Evolutionary conservation across 2,329 filamentous ascomycete genomes (phyloP), one percentile per base, ranked within the genome.

Genomic region (Cladorrhinum sp.): DNA sequence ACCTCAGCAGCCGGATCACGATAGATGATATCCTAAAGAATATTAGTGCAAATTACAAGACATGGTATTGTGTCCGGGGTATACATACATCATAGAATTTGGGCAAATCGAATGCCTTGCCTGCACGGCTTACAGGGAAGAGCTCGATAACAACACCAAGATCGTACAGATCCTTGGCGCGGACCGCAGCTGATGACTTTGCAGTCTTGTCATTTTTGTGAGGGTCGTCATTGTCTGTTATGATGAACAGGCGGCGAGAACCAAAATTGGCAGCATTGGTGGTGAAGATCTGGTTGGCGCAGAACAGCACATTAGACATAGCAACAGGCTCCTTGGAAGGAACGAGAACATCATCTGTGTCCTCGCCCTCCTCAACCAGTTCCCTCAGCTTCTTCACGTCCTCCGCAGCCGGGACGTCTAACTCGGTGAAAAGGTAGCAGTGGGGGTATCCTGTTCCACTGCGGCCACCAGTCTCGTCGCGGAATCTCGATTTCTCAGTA

Each of bases 201-300:
- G 88, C 80, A 7, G 83, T 80, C 74, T 93, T 95, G 72, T 91
- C 87, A 18, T 83, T 80, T 0, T 79, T 77, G 72, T 96, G 91
- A 3, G 95, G 95, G 65, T 92, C 83, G 72, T 98, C 95, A 65
- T 96, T 91, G 73, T 98, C 92, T 0, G 95, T 98, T 59, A 99
- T 91, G 65, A 99, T 86, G 75, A 99, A 99, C n/a, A 99, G 77
- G 33, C 95, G 86, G 63, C 94, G 83, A 5, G 94, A 98, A 3
- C 91, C 89, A 73, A 98, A 98, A 71, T 97, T 98, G 18, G 95
- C 87, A 0, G 95, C 93, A 73, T 90, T 96, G 2, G 91, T 96
- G 1, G 93, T 96, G 72, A 99, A 97, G 56, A 98, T 90, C 71
- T 97, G 92, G 67, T 98, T 98, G 39, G 92, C 94, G 68, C 93